Conservation (phyloP, 192 early-diverging fungal genomes). For the Neocallimastix lanati region DNA sequence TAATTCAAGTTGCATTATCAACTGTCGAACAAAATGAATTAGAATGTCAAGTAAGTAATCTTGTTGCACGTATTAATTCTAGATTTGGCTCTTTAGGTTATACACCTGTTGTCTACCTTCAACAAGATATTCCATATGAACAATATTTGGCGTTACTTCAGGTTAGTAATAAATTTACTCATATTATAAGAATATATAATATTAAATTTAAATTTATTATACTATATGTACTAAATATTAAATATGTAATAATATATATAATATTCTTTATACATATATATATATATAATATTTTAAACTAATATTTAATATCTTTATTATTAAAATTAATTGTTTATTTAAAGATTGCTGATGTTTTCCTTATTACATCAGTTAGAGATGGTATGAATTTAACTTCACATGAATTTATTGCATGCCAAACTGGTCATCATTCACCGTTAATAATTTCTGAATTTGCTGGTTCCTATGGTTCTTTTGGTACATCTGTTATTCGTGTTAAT, state of each 20-base stretch:
- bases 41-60: conserved; percentile 68
- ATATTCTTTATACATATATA: too few species aligned
- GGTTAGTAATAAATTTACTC: too few species aligned
- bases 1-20: conserved; percentile 86
- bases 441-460: conserved; percentile 40
- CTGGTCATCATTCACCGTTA: conserved; percentile 22
- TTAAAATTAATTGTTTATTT: neutral
- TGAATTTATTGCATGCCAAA: conserved; percentile 35
- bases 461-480: conserved; percentile 31
- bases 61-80: conserved; percentile 83
- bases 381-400: conserved; percentile 44
- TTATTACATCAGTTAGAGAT: conserved; percentile 31
- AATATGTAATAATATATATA: too few species aligned
- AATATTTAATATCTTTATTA: too few species aligned
- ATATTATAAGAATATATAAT: too few species aligned
- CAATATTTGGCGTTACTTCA: conserved; percentile 29
- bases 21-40: conserved; percentile 81
- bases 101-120: conserved; percentile 63
- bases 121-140: conserved; percentile 31
- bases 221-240: too few species aligned
- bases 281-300: too few species aligned
- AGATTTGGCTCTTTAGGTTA: conserved; percentile 78
- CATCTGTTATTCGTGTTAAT: conserved; percentile 25
- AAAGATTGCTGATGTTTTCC: conserved; percentile 29
- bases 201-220: too few species aligned